Conservation (phyloP, 2,329 filamentous ascomycete species). For the Diplocarpon mali region DNA sequence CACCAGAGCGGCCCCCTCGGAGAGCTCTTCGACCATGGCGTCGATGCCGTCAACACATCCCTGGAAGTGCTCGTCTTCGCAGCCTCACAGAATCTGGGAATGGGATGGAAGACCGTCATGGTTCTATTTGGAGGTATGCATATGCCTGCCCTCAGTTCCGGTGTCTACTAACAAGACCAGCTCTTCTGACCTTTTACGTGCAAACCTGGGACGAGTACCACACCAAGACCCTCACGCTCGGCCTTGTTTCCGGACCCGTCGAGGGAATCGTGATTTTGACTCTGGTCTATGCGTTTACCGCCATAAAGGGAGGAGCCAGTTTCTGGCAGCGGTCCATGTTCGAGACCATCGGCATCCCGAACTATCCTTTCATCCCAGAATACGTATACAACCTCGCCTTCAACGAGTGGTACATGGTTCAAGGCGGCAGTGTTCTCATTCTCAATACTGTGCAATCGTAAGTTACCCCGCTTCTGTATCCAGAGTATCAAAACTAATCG, state of each 20-base stretch:
- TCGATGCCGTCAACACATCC: constrained; percentile 93
- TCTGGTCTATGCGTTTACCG: constrained; percentile 72
- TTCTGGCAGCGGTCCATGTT: constrained; percentile 85
- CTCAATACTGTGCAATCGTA: constrained; percentile 70
- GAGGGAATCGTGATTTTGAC: constrained; percentile 85
- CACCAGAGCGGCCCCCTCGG: constrained; percentile 86
- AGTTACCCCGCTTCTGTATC: constrained; percentile 2
- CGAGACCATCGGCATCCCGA: constrained; percentile 62
- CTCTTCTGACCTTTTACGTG: constrained; percentile 91
- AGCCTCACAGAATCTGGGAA: constrained; percentile 83
- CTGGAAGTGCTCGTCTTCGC: constrained; percentile 89
- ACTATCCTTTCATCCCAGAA: constrained; percentile 53
- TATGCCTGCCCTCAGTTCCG: background rate
- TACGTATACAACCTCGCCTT: constrained; percentile 69
- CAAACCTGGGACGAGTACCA: constrained; percentile 99
- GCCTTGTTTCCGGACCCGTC: constrained; percentile 85
- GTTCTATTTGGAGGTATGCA: constrained; percentile 67
- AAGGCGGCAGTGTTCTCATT: constrained; percentile 69
- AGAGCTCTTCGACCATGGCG: constrained; percentile 94
- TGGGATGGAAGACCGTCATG: constrained; percentile 80
- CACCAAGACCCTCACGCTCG: constrained; percentile 88
- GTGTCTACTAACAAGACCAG: constrained; percentile 31
- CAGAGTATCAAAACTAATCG: constrained; percentile 9
- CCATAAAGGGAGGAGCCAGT: constrained; percentile 72
- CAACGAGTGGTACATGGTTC: constrained; percentile 86